These are phyloP conservation scores for Starmerella sirachaensis DNA, from an alignment of 805 yeast genomes.

Conservation along the genomic window DNA sequence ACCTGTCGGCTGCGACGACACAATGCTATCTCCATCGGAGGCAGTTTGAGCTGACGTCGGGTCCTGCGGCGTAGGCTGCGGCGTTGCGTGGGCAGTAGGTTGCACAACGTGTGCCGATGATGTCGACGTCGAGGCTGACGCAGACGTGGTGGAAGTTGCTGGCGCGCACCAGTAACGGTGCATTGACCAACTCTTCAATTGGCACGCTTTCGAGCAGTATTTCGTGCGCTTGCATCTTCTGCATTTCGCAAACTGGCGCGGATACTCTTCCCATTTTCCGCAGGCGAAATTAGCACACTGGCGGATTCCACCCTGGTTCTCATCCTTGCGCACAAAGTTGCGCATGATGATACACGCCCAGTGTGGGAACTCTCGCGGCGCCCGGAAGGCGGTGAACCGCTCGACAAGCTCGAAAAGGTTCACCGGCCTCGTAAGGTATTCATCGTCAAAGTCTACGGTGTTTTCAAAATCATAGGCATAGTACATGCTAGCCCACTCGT, in stretches of 20 bases:
- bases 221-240: constrained; percentile 88
- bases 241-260: constrained; percentile 90
- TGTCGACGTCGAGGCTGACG: too few species aligned
- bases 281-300: constrained; percentile 92
- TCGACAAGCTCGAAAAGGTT: constrained; percentile 88
- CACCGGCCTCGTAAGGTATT: constrained; percentile 33
- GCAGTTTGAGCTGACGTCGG: too few species aligned
- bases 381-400: constrained; percentile 60
- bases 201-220: constrained; percentile 88
- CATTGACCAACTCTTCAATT: constrained; percentile 78
- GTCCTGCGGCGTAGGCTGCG: too few species aligned
- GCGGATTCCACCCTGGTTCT: constrained; percentile 63
- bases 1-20: too few species aligned
- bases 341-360: constrained; percentile 99
- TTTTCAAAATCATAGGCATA: constrained; percentile 27
- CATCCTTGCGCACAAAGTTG: constrained; percentile 87
- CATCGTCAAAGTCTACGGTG: constrained; percentile 33
- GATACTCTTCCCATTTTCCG: constrained; percentile 85
- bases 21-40: too few species aligned
- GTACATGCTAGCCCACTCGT: constrained; percentile 4
- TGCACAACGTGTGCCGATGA: too few species aligned
- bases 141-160: constrained; percentile 11
- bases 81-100: too few species aligned
- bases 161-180: constrained; percentile 83
- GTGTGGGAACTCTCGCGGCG: constrained; percentile 72